Evolutionary conservation across 2,329 filamentous ascomycete species (phyloP).

Genomic region (Gliomastix tumulicola): DNA sequence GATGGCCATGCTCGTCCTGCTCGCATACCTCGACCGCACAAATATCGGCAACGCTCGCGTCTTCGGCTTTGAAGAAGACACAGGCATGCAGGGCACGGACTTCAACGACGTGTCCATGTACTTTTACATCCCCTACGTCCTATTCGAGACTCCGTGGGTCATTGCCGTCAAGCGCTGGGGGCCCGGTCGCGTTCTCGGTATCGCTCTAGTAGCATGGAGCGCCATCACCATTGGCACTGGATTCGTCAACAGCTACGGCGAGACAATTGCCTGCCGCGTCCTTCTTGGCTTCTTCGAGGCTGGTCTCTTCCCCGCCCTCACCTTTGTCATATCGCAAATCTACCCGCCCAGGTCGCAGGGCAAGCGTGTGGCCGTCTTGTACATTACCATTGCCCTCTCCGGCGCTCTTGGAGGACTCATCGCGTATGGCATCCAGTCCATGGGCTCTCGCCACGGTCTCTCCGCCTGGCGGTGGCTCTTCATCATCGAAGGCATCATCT

Average conservation of each 20-base stretch:
- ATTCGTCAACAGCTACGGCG: conserved; percentile 28
- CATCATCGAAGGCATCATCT: conserved; percentile 28
- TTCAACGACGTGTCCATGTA: conserved; percentile 37
- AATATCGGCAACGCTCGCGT: conserved; percentile 51
- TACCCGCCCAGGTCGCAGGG: conserved; percentile 19
- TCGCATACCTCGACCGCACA: conserved; percentile 26
- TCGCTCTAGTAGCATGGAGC: conserved; percentile 7
- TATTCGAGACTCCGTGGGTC: conserved; percentile 33
- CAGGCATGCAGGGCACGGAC: conserved; percentile 47
- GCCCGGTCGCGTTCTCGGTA: conserved; percentile 16
- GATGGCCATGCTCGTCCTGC: conserved; percentile 5
- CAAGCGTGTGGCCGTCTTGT: conserved; percentile 13
- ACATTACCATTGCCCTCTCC: conserved; percentile 14
- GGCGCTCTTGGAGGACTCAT: conserved; percentile 14
- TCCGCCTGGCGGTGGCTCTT: conserved; percentile 42
- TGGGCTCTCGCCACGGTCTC: conserved; percentile 33
- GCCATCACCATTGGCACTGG: conserved; percentile 34
- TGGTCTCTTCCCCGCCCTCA: conserved; percentile 17
- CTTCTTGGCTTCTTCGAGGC: conserved; percentile 30
- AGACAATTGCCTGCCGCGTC: conserved; percentile 32
- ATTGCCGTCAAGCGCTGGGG: conserved; percentile 27
- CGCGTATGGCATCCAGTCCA: conserved; percentile 16
- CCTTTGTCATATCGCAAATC: conserved; percentile 19
- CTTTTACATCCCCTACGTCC: conserved; percentile 35
- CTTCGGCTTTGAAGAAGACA: conserved; percentile 54